phyloP scores from a whole-genome alignment of 192 early-diverging fungal genomes.

The Lobosporangium transversale region DNA sequence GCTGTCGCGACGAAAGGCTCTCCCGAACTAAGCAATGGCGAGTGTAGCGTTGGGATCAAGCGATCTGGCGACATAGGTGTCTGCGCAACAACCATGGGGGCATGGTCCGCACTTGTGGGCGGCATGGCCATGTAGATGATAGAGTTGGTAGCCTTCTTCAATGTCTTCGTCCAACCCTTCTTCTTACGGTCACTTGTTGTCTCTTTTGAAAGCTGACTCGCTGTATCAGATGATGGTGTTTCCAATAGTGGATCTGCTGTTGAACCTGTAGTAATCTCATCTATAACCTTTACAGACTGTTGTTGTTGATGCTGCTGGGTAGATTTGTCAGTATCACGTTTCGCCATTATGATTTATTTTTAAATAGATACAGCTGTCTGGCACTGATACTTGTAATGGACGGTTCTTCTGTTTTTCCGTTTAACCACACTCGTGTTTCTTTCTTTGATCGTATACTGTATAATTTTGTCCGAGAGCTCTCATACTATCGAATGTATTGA shows the following conservation, averaged over 20 bases:
- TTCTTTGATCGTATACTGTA: too few relatives aligned
- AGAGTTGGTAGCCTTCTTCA: conserved; percentile 50
- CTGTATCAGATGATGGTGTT: conserved; percentile 8
- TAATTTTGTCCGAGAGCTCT: too few relatives aligned
- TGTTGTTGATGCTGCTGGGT: too few relatives aligned
- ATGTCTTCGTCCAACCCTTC: conserved; percentile 45
- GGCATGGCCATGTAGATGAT: conserved; percentile 54
- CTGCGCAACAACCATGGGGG: conserved; percentile 48
- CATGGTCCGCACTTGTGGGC: conserved; percentile 29
- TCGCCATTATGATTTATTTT: too few relatives aligned
- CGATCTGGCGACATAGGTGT: conserved; percentile 50
- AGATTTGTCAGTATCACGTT: too few relatives aligned
- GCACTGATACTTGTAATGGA: too few relatives aligned
- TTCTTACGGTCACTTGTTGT: conserved; percentile 16
- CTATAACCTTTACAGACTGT: too few relatives aligned
- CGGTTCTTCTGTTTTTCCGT: too few relatives aligned
- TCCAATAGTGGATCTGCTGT: background rate
- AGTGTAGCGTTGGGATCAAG: conserved; percentile 25
- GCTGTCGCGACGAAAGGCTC: conserved; percentile 1
- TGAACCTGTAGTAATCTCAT: too few relatives aligned
- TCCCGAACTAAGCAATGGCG: conserved; percentile 21
- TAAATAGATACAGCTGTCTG: too few relatives aligned
- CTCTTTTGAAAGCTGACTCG: conserved; percentile 38
- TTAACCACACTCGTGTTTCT: too few relatives aligned
- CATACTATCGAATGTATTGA: too few relatives aligned